A percentile compares a stretch with the other conserved stretches of the same genome.
Evolutionary conservation across 176 grass and related monocot species (phyloP).

Genomic region (Alopecurus myosuroides): DNA sequence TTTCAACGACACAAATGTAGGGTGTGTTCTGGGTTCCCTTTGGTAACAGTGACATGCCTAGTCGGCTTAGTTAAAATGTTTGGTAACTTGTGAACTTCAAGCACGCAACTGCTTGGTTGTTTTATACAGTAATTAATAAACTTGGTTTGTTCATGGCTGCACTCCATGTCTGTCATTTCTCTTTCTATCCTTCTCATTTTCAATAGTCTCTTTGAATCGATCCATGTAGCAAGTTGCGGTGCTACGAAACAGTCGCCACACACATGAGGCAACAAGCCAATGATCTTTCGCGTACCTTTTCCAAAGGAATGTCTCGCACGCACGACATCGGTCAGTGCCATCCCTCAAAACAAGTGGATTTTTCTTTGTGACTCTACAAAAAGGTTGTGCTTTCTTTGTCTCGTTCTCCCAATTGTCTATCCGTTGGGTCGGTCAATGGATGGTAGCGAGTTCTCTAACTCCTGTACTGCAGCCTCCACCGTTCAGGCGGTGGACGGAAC

Average conservation of each 20-base stretch:
- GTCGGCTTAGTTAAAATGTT: not conserved
- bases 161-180: not conserved
- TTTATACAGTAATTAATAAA: not conserved
- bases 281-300: not conserved
- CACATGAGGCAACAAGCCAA: not conserved
- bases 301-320: not conserved
- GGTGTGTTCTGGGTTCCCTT: not conserved
- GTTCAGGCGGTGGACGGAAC: not conserved
- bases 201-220: not conserved
- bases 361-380: not conserved
- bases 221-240: not conserved
- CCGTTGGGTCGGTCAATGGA: slow-evolving; percentile 22
- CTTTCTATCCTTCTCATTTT: not conserved
- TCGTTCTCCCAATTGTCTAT: not conserved
- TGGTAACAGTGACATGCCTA: slow-evolving; percentile 11
- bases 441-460: slow-evolving; percentile 2
- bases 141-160: not conserved
- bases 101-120: slow-evolving; percentile 4
- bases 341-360: not conserved
- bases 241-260: not conserved
- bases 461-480: not conserved
- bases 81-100: not conserved
- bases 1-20: not conserved
- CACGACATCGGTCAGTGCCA: not conserved
- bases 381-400: not conserved